A percentile compares a stretch with the other conserved stretches of the same genome.
Evolutionary conservation across 768 basidiomycete species (phyloP).

Genomic region (Tricholoma sp.): DNA sequence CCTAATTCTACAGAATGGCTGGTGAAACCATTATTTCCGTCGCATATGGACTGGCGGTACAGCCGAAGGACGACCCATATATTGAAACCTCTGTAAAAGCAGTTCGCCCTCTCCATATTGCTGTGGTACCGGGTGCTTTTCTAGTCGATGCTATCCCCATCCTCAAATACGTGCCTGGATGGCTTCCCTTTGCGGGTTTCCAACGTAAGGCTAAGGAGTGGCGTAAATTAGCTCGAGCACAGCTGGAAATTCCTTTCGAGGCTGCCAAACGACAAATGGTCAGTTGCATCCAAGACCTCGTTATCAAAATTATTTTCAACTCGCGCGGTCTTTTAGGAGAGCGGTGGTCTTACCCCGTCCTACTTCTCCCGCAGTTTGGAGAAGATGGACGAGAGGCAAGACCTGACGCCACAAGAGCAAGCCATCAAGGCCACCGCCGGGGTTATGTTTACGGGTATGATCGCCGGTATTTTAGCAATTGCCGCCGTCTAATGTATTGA

Average conservation of each 20-base stretch:
- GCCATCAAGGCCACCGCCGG: constrained; percentile 13
- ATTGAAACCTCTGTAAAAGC: too few species aligned
- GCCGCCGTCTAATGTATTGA: too few species aligned
- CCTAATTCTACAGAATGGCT: too few species aligned
- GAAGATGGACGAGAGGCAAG: constrained; percentile 9
- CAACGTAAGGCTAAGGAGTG: constrained; percentile 12
- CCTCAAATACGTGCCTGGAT: constrained; percentile 12
- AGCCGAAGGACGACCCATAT: too few species aligned
- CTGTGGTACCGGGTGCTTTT: too few species aligned
- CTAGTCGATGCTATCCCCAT: background rate
- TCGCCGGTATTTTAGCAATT: too few species aligned
- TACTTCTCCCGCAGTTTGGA: constrained; percentile 13
- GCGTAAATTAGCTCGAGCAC: constrained; percentile 5
- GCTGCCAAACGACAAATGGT: constrained; percentile 6
- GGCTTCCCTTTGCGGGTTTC: constrained; percentile 16
- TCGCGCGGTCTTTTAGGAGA: constrained; percentile 1
- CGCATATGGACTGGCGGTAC: too few species aligned
- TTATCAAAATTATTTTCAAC: too few species aligned
- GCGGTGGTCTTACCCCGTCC: constrained; percentile 11
- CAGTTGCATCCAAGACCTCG: background rate
- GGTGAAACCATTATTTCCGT: too few species aligned
- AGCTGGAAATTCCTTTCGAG: constrained; percentile 20
- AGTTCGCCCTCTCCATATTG: too few species aligned
- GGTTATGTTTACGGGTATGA: constrained; percentile 17
- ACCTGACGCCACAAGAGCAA: constrained; percentile 11